Evolutionary conservation across 352 stramenopile species (phyloP), one percentile per base, ranked within the genome.

Genomic region (Globisporangium apiculatum): DNA sequence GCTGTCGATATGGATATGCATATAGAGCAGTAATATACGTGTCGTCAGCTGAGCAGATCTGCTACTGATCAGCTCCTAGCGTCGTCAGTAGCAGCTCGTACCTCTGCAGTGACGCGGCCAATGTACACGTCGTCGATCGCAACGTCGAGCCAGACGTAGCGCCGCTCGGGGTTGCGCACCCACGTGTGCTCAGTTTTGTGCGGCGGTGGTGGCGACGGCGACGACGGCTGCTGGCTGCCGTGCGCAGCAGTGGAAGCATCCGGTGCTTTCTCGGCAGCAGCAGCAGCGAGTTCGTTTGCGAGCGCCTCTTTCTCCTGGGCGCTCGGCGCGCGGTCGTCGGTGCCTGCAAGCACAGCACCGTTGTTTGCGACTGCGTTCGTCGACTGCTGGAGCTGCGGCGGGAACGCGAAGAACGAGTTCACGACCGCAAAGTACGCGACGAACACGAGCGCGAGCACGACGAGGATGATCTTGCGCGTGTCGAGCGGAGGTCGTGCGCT

Each of bases 81-180:
- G 24, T 31, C 24, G 24, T 31, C 40, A 37, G 38, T 31, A 10
- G 18, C 6, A 38, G 31, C 11, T 14, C 60, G 7, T 64, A 87
- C 76, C 75, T 94, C 85, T 7, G 72, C 73, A 0, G 81, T 92
- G 55, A 94, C 70, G 58, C 83, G 80, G 4, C 85, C 85, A 7
- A 89, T 68, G 55, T 72, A 75, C 52, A 68, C 65, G 56, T 87
- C 79, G 58, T 93, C 83, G 53, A 94, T 91, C 36, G 77, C 76
- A 38, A 94, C 74, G 52, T 94, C 83, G 55, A 95, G 62, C 85
- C 85, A 95, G 10, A 95, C 83, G 60, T 95, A 95, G 60, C 85
- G 86, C 17, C 85, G 81, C 37, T 83, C 62, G 8, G 79, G 70
- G n/a, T 87, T 87, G 18, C 68, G 71, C 53, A 67, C 51, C 69